Percentiles rank a stretch among this genome's conserved stretches.
Conservation (phyloP, 2,329 filamentous ascomycete species). For the Cordyceps pruinosa region DNA sequence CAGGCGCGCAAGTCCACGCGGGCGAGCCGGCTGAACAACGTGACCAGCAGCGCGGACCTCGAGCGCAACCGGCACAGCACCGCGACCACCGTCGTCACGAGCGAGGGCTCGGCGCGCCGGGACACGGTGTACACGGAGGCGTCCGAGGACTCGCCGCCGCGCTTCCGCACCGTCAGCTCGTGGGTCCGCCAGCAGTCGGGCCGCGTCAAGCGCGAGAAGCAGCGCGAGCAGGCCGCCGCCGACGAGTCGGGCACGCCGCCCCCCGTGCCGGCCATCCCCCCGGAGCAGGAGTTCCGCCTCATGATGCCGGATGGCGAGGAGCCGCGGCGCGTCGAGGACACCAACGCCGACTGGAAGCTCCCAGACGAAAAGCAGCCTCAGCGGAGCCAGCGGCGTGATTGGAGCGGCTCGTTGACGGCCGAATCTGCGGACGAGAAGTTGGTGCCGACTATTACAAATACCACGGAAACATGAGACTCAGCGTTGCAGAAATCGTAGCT, state of each 20-base stretch:
- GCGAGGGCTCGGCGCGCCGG: constrained; percentile 20
- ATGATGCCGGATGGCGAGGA: constrained; percentile 46
- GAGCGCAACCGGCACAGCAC: constrained; percentile 10
- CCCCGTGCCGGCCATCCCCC: constrained; percentile 34
- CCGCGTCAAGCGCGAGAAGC: constrained; percentile 42
- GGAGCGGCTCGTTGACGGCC: not conserved
- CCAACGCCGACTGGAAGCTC: not conserved
- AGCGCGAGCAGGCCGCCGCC: constrained; percentile 24
- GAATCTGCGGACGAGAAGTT: too few species aligned
- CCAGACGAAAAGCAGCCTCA: not conserved
- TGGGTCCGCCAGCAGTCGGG: constrained; percentile 61
- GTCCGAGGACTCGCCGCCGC: constrained; percentile 47
- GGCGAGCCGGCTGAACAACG: not conserved
- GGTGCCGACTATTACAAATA: not conserved
- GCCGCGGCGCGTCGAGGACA: constrained; percentile 35
- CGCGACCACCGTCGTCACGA: constrained; percentile 3
- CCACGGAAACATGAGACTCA: not conserved
- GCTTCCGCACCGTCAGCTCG: constrained; percentile 52
- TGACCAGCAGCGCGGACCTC: not conserved
- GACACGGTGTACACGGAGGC: constrained; percentile 47
- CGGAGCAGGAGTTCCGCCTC: constrained; percentile 40
- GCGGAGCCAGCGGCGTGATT: not conserved
- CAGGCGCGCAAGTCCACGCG: constrained; percentile 13
- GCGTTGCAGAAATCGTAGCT: not conserved
- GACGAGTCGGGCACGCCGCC: constrained; percentile 28